Percentiles rank a stretch among this genome's conserved stretches.
Conservation (phyloP, 2,329 filamentous ascomycete species). For the Xylaria sp. region DNA sequence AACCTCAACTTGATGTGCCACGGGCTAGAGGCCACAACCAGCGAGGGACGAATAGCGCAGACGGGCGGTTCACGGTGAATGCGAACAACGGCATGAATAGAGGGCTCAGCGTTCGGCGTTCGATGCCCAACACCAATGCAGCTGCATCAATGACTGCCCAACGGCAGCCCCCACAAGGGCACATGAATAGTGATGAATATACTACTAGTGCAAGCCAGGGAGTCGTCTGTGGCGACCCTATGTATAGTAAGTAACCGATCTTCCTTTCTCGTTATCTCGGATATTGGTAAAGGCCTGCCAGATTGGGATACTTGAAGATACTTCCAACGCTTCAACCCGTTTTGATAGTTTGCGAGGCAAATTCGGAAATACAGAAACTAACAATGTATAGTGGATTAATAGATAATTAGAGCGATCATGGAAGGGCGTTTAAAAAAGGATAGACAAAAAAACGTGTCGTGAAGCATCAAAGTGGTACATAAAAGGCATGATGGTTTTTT, state of each 20-base stretch:
- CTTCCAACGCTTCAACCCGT: background rate
- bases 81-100: conserved; percentile 51
- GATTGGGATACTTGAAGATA: background rate
- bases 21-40: conserved; percentile 54
- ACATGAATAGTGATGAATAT: conserved; percentile 52
- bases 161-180: conserved; percentile 49
- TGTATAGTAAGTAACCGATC: conserved; percentile 52
- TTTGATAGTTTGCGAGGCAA: background rate
- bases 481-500: conserved; percentile 1
- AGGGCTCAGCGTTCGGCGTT: conserved; percentile 55
- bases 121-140: conserved; percentile 59
- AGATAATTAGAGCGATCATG: conserved; percentile 26
- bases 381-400: conserved; percentile 27
- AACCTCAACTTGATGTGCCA: conserved; percentile 56
- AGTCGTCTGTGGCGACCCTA: conserved; percentile 57
- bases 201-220: conserved; percentile 56
- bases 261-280: conserved; percentile 1
- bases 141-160: conserved; percentile 52
- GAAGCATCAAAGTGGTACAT: conserved; percentile 9
- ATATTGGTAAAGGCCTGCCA: background rate
- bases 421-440: conserved; percentile 25
- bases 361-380: background rate
- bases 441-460: conserved; percentile 3
- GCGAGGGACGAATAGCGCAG: conserved; percentile 43
- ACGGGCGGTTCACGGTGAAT: conserved; percentile 57